These are phyloP conservation scores for Candida sithepensis DNA, from an alignment of 805 yeast species.

Conservation along the genomic window DNA sequence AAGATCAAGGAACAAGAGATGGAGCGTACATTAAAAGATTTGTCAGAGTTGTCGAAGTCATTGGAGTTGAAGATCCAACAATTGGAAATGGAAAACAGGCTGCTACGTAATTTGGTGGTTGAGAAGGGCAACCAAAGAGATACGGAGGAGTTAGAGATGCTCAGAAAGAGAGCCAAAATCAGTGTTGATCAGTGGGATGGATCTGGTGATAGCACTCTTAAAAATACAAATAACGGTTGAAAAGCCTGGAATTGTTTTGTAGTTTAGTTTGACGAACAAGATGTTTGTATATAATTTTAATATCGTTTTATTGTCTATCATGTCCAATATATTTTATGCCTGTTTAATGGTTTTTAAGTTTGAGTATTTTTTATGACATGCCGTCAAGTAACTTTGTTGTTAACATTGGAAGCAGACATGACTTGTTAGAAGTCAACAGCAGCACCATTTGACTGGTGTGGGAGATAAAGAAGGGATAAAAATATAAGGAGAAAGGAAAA, in stretches of 20 bases:
- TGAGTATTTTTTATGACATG: too few relatives aligned
- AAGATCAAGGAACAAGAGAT: constrained; percentile 89
- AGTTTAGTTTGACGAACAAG: neutral
- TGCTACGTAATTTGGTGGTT: constrained; percentile 77
- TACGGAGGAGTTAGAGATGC: constrained; percentile 47
- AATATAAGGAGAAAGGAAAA: too few relatives aligned
- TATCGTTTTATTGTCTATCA: too few relatives aligned
- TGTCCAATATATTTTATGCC: too few relatives aligned
- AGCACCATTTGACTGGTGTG: too few relatives aligned
- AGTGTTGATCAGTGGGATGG: constrained; percentile 20
- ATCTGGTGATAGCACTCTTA: neutral
- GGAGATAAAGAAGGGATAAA: too few relatives aligned
- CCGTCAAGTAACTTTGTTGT: too few relatives aligned
- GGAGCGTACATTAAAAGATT: constrained; percentile 70
- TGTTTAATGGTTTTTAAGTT: too few relatives aligned
- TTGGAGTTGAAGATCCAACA: constrained; percentile 77
- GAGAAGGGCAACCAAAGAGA: constrained; percentile 67
- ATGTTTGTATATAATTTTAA: too few relatives aligned
- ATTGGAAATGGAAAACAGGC: constrained; percentile 87
- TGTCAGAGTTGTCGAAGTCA: constrained; percentile 60
- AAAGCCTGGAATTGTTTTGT: neutral
- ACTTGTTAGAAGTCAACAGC: too few relatives aligned
- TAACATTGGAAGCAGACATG: too few relatives aligned
- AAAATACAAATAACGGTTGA: neutral
- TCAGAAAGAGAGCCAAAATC: constrained; percentile 45